A percentile compares a stretch with the other conserved stretches of the same genome.
Evolutionary conservation across 2,329 filamentous ascomycete genomes (phyloP).

Genomic region (Diaporthe ilicicola): DNA sequence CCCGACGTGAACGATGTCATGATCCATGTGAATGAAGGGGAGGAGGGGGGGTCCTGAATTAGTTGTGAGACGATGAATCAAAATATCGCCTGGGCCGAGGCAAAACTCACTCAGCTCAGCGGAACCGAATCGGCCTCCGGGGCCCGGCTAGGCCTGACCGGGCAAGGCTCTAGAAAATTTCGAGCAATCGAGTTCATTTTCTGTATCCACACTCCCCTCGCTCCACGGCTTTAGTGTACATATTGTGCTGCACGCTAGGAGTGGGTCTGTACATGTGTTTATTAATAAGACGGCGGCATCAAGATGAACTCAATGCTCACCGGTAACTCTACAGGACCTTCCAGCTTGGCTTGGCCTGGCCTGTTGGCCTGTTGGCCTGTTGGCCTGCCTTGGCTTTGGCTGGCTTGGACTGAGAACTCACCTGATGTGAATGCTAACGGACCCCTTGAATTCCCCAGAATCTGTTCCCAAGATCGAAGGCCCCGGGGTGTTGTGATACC

Average conservation of each 20-base stretch:
- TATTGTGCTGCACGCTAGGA: background rate
- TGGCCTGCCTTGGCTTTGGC: background rate
- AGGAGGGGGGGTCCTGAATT: background rate
- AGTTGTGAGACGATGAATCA: background rate
- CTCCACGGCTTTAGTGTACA: background rate
- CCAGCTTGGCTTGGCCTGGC: background rate
- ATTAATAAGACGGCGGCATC: background rate
- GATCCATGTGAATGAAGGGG: background rate
- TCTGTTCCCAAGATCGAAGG: background rate
- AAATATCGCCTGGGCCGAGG: background rate
- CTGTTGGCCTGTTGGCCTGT: background rate
- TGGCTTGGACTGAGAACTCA: background rate
- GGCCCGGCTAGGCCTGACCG: background rate
- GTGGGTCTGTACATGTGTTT: background rate
- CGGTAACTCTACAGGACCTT: background rate
- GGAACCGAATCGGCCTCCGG: background rate
- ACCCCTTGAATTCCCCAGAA: background rate
- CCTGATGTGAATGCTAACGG: background rate
- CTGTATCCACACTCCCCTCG: background rate
- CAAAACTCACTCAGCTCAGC: background rate
- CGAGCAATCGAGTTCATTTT: background rate
- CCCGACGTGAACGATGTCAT: background rate
- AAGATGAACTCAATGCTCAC: background rate
- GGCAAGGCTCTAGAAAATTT: slow-evolving; percentile 14
- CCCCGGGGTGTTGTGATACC: background rate